Evolutionary conservation across 805 yeast species (phyloP).

Genomic region (Yarrowia divulgata): DNA sequence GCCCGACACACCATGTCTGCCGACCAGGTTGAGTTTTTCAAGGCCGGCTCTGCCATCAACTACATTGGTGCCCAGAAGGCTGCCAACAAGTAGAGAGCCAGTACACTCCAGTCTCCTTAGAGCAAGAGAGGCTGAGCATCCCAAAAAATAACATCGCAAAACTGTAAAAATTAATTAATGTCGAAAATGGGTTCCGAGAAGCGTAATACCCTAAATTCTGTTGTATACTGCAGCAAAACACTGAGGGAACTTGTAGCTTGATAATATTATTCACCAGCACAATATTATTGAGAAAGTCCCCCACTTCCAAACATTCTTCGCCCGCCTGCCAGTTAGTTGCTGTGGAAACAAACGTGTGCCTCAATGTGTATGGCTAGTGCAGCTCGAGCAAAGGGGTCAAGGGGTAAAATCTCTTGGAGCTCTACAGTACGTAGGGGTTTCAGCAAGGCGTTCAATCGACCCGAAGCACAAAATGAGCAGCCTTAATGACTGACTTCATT

Average conservation of each 20-base stretch:
- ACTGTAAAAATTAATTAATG: constrained; percentile 12
- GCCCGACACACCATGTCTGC: constrained; percentile 96
- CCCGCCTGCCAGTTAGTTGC: not conserved
- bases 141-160: constrained; percentile 4
- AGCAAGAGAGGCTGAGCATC: constrained; percentile 15
- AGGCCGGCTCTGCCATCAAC: constrained; percentile 96
- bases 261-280: too few relatives aligned
- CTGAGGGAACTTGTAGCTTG: too few relatives aligned
- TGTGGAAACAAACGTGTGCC: not conserved
- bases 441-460: too few relatives aligned
- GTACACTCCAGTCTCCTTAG: constrained; percentile 7
- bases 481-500: not conserved
- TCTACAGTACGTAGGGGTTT: too few relatives aligned
- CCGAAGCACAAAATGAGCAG: too few relatives aligned
- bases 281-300: not conserved
- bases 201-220: too few relatives aligned
- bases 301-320: not conserved
- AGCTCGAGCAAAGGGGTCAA: not conserved
- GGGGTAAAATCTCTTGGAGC: not conserved
- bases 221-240: too few relatives aligned
- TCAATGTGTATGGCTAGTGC: not conserved
- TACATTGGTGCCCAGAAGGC: constrained; percentile 63
- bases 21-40: constrained; percentile 95
- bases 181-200: not conserved
- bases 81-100: constrained; percentile 8